These are phyloP conservation scores for Sporormia fimetaria DNA, from an alignment of 495 filamentous ascomycete species.

Conservation along the genomic window DNA sequence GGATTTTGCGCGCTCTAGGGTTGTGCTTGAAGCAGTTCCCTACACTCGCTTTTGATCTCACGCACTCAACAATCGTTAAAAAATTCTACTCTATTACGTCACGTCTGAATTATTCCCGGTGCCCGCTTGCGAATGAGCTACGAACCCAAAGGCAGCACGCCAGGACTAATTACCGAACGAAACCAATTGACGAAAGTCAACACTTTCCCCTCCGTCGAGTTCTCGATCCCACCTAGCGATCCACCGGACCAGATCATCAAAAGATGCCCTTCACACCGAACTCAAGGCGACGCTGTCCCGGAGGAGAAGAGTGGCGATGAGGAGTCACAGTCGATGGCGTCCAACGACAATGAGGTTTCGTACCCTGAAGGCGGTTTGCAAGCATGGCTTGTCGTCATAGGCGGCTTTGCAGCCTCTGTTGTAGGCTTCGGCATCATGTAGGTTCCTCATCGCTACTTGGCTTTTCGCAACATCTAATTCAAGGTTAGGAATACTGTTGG, in stretches of 20 bases:
- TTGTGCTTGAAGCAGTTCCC: too few relatives aligned
- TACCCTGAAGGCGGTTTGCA: constrained; percentile 35
- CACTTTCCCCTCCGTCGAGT: constrained; percentile 16
- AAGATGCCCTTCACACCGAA: constrained; percentile 20
- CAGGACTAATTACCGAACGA: constrained; percentile 26
- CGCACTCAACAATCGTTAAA: too few relatives aligned
- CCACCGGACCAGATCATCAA: constrained; percentile 1
- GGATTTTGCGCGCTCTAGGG: too few relatives aligned
- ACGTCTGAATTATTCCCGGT: too few relatives aligned
- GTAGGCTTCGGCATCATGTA: constrained; percentile 33
- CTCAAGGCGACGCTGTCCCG: constrained; percentile 8
- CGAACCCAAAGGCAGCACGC: constrained; percentile 34
- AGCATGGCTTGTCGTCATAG: constrained; percentile 36
- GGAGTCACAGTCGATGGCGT: constrained; percentile 8
- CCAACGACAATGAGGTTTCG: constrained; percentile 17
- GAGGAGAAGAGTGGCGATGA: constrained; percentile 2
- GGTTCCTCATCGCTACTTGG: background rate
- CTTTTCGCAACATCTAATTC: constrained; percentile 1
- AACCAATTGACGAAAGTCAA: constrained; percentile 7
- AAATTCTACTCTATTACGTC: too few relatives aligned
- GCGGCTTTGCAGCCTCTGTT: constrained; percentile 30
- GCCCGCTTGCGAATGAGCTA: constrained; percentile 33
- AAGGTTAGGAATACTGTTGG: constrained; percentile 29
- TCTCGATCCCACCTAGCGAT: constrained; percentile 13
- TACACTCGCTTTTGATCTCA: too few relatives aligned